Percentiles rank a stretch among this genome's conserved stretches.
These are phyloP conservation scores for Boletus subparvulus DNA, from an alignment of 768 basidiomycete genomes.

Conservation along the genomic window DNA sequence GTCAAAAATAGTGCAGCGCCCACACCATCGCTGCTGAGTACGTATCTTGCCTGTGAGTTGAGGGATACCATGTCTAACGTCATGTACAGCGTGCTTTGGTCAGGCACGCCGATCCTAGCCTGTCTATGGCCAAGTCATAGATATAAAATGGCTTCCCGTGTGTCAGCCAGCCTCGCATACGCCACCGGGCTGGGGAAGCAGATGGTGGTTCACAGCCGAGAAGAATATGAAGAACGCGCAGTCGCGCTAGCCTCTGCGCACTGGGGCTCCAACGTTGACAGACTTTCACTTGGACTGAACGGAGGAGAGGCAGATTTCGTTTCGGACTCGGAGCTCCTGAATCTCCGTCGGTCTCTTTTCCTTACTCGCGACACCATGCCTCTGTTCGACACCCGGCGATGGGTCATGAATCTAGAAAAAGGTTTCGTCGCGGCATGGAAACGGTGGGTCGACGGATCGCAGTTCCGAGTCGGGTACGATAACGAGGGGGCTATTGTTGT, in stretches of 20 bases:
- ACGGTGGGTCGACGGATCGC: conserved; percentile 47
- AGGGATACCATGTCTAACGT: neutral
- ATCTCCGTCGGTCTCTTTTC: conserved; percentile 43
- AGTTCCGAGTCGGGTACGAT: conserved; percentile 28
- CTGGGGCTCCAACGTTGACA: conserved; percentile 14
- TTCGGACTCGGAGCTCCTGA: conserved; percentile 36
- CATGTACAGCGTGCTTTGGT: conserved; percentile 44
- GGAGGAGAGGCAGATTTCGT: neutral
- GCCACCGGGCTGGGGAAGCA: conserved; percentile 48
- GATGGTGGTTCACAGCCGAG: conserved; percentile 45
- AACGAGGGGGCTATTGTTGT: conserved; percentile 35
- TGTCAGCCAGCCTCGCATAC: conserved; percentile 46
- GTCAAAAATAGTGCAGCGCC: conserved; percentile 44
- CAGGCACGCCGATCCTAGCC: conserved; percentile 52
- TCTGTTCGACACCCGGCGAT: conserved; percentile 48
- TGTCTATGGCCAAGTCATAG: conserved; percentile 42
- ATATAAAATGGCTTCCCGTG: conserved; percentile 52
- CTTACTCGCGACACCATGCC: conserved; percentile 42
- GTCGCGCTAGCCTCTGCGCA: conserved; percentile 39
- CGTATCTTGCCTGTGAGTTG: conserved; percentile 13
- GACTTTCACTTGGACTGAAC: neutral
- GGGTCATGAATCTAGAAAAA: conserved; percentile 49
- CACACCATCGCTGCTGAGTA: conserved; percentile 53
- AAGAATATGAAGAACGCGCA: conserved; percentile 48
- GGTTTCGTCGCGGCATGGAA: conserved; percentile 44